These are phyloP conservation scores for Phytophthora constricta DNA, from an alignment of 352 stramenopile species.

Conservation along the genomic window DNA sequence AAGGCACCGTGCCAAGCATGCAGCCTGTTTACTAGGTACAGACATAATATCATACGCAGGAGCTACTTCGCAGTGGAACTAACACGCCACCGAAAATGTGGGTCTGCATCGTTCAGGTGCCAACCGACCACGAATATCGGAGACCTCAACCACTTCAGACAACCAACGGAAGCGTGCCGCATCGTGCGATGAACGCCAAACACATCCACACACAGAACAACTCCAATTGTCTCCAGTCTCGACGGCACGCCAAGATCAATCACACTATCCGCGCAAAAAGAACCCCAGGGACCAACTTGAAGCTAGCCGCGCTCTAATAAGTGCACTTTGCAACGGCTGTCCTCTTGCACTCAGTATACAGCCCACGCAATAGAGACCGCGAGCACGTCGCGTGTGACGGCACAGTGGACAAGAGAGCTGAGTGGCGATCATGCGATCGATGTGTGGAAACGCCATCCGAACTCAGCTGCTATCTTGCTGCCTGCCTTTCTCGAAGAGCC, in stretches of 20 bases:
- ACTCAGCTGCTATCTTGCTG: not conserved
- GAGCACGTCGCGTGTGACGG: slow-evolving; percentile 2
- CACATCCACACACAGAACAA: no score
- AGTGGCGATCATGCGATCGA: slow-evolving; percentile 22
- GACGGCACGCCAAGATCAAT: not conserved
- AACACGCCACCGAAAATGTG: not conserved
- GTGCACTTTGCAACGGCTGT: not conserved
- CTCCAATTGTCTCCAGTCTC: not conserved
- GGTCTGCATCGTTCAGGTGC: not conserved
- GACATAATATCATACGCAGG: no score
- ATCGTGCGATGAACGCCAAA: no score
- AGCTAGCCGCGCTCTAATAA: slow-evolving; percentile 11
- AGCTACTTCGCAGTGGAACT: not conserved
- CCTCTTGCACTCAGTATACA: slow-evolving; percentile 13
- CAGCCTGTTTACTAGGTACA: no score
- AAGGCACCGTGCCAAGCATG: no score
- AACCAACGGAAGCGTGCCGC: not conserved
- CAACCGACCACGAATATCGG: not conserved
- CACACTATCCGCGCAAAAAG: slow-evolving; percentile 4
- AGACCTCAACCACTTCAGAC: not conserved
- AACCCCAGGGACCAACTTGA: slow-evolving; percentile 21
- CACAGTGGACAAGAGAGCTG: not conserved
- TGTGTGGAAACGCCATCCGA: slow-evolving; percentile 5
- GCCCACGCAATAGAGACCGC: not conserved
- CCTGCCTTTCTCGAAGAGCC: slow-evolving; percentile 14